Percentiles rank a stretch among this genome's conserved stretches.
Conservation (phyloP, 768 basidiomycete species). For the Pilatotrama ljubarskyi region DNA sequence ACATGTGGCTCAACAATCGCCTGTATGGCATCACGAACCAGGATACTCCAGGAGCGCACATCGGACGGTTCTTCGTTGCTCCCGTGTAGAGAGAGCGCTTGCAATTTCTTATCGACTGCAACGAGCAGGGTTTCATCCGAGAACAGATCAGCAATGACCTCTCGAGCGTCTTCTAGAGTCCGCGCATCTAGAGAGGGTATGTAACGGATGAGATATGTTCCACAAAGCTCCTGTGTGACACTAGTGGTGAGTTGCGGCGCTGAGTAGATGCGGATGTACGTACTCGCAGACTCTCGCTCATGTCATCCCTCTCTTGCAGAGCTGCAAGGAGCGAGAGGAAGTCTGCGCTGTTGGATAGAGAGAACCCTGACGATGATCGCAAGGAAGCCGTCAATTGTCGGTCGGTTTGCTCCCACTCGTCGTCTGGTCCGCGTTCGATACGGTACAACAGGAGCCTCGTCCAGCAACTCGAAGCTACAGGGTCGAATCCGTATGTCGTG, state of each 20-base stretch:
- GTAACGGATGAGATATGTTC: constrained; percentile 34
- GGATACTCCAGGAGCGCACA: constrained; percentile 14
- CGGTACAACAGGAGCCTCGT: constrained; percentile 35
- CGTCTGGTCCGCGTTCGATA: constrained; percentile 43
- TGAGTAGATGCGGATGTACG: neutral
- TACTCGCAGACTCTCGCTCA: constrained; percentile 19
- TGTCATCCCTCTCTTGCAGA: constrained; percentile 40
- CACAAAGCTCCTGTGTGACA: constrained; percentile 24
- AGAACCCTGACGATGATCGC: neutral
- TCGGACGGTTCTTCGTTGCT: neutral
- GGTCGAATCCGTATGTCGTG: neutral
- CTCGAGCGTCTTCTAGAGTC: constrained; percentile 21
- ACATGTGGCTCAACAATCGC: constrained; percentile 46
- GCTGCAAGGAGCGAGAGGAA: constrained; percentile 35
- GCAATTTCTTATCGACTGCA: neutral
- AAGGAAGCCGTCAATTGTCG: constrained; percentile 22
- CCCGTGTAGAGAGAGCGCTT: neutral
- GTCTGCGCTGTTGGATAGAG: constrained; percentile 2
- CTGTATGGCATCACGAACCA: constrained; percentile 25
- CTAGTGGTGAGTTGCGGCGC: too few relatives aligned
- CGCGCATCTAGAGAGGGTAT: constrained; percentile 32
- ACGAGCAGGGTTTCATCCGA: constrained; percentile 4
- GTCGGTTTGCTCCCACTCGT: constrained; percentile 37
- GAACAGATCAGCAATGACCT: neutral
- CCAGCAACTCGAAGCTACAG: constrained; percentile 3